phyloP scores from a whole-genome alignment of 495 filamentous ascomycete genomes.

The Neurospora terricola region DNA sequence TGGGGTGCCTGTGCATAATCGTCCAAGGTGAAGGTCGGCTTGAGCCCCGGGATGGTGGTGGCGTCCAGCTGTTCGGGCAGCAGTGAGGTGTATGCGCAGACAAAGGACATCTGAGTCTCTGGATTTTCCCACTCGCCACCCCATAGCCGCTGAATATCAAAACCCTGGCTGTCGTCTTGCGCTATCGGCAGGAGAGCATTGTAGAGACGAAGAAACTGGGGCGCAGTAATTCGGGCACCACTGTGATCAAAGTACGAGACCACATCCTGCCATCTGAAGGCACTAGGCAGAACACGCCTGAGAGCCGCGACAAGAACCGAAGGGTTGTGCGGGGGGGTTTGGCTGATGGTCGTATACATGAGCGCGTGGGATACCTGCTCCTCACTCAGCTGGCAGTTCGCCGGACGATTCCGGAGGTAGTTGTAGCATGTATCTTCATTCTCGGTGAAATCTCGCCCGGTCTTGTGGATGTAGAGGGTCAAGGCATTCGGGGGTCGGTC shows the following conservation, averaged over 20 bases:
- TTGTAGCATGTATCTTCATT: conserved; percentile 38
- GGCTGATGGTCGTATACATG: conserved; percentile 63
- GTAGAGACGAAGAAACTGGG: conserved; percentile 74
- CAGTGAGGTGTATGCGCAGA: conserved; percentile 67
- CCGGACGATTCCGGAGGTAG: conserved; percentile 54
- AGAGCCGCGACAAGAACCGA: conserved; percentile 57
- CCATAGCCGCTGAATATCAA: conserved; percentile 81
- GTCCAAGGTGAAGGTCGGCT: conserved; percentile 63
- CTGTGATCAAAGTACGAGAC: conserved; percentile 77
- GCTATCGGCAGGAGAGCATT: conserved; percentile 62
- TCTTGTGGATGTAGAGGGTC: conserved; percentile 66
- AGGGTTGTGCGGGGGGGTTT: conserved; percentile 62
- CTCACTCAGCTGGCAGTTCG: conserved; percentile 62
- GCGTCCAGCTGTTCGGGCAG: conserved; percentile 66
- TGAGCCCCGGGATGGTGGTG: conserved; percentile 68
- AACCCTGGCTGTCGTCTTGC: conserved; percentile 36
- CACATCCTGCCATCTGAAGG: conserved; percentile 74
- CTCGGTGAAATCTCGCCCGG: conserved; percentile 50
- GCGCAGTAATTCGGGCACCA: conserved; percentile 58
- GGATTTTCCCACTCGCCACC: conserved; percentile 80
- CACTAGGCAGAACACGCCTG: conserved; percentile 33
- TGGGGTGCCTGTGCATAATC: conserved; percentile 67
- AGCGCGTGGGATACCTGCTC: conserved; percentile 73
- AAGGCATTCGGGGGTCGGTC: conserved; percentile 54
- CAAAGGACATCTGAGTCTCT: conserved; percentile 81